Conservation (phyloP, 805 yeast genomes). For the Candida nemodendra region DNA sequence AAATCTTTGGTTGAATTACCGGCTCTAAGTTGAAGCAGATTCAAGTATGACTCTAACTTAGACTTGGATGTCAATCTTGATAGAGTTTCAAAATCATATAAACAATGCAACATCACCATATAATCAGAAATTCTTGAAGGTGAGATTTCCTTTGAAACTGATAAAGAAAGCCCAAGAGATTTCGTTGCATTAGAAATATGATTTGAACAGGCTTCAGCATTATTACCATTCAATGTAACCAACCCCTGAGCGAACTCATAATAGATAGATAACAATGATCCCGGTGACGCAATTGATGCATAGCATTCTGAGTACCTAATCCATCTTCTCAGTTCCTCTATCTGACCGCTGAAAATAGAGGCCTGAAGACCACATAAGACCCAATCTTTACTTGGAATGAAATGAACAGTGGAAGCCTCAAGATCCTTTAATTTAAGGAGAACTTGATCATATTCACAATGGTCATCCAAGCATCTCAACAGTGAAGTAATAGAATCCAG, state of each 20-base stretch:
- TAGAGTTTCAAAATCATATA: constrained; percentile 54
- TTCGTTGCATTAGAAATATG: constrained; percentile 52
- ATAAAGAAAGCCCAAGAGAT: constrained; percentile 60
- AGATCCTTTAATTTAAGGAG: constrained; percentile 46
- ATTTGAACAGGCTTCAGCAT: constrained; percentile 34
- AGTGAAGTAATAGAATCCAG: constrained; percentile 51
- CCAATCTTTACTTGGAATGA: constrained; percentile 52
- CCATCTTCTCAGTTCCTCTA: constrained; percentile 57
- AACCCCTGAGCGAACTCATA: constrained; percentile 68
- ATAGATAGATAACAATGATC: constrained; percentile 52
- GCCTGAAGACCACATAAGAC: constrained; percentile 71
- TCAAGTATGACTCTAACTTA: constrained; percentile 14
- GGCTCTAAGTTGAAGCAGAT: constrained; percentile 21
- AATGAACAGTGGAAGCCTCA: constrained; percentile 21
- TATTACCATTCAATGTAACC: constrained; percentile 37
- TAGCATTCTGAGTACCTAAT: constrained; percentile 44
- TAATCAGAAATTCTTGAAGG: constrained; percentile 47
- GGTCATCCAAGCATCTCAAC: constrained; percentile 69
- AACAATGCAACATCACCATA: constrained; percentile 56
- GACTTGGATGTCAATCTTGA: constrained; percentile 21
- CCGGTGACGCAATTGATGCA: constrained; percentile 38
- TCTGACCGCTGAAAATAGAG: constrained; percentile 62
- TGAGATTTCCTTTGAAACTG: constrained; percentile 48
- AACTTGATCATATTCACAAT: constrained; percentile 71
- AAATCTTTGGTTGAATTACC: constrained; percentile 35